These are phyloP conservation scores for Verticillium dahliae DNA, from an alignment of 2,329 filamentous ascomycete genomes.

Conservation along the genomic window DNA sequence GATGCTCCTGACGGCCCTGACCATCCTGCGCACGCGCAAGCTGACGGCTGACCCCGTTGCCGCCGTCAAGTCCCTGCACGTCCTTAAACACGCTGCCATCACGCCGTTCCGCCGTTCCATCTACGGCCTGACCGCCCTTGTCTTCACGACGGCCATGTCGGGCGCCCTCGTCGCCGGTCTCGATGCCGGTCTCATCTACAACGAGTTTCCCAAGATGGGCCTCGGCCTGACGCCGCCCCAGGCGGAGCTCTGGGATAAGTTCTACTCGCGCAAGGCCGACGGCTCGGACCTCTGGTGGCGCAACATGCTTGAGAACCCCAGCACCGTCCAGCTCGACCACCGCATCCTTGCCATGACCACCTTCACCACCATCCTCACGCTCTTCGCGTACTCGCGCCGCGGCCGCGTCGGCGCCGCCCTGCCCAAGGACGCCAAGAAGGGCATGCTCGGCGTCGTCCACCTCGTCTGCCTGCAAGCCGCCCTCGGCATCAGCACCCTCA, in stretches of 20 bases:
- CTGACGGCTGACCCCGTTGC: slow-evolving; percentile 62
- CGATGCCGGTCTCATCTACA: slow-evolving; percentile 96
- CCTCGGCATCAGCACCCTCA: slow-evolving; percentile 82
- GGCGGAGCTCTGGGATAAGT: slow-evolving; percentile 75
- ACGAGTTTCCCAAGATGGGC: slow-evolving; percentile 97
- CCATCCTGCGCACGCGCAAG: slow-evolving; percentile 71
- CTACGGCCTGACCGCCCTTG: slow-evolving; percentile 62
- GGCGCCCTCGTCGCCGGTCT: slow-evolving; percentile 90
- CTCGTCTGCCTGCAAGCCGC: slow-evolving; percentile 75
- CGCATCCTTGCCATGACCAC: slow-evolving; percentile 86
- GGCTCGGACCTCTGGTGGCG: slow-evolving; percentile 87
- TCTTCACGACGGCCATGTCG: slow-evolving; percentile 89
- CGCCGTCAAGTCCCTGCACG: slow-evolving; percentile 52
- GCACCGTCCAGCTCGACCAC: slow-evolving; percentile 91
- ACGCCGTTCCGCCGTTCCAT: slow-evolving; percentile 67
- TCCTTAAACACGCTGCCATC: slow-evolving; percentile 62
- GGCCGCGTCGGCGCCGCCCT: slow-evolving; percentile 52
- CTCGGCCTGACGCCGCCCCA: slow-evolving; percentile 72
- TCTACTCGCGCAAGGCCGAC: slow-evolving; percentile 76
- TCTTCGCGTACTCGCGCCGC: slow-evolving; percentile 75
- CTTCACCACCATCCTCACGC: slow-evolving; percentile 69
- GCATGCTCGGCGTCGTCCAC: slow-evolving; percentile 73
- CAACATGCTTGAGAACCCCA: slow-evolving; percentile 96
- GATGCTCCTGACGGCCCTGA: slow-evolving; percentile 86
- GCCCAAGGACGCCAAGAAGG: slow-evolving; percentile 57